Evolutionary conservation across 306 rosid genomes (phyloP).

Genomic region (Vigna trinervia): DNA sequence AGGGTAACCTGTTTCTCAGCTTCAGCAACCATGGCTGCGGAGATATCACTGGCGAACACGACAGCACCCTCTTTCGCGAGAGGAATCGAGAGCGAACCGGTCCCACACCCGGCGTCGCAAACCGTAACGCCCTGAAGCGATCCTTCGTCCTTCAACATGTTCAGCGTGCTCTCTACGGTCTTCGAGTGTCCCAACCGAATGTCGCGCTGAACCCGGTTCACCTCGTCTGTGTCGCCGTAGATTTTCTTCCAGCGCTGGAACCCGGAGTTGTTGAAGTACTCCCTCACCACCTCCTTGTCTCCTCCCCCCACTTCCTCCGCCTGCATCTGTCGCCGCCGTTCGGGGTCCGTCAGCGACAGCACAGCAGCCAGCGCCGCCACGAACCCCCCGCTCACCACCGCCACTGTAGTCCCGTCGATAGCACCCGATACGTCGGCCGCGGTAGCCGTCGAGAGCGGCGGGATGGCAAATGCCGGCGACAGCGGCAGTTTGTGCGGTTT

Average conservation of each 20-base stretch:
- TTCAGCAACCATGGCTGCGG: conserved; percentile 92
- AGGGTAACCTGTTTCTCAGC: conserved; percentile 72
- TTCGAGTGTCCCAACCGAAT: conserved; percentile 86
- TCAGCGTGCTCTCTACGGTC: conserved; percentile 77
- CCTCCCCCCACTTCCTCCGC: conserved; percentile 95
- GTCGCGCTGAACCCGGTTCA: conserved; percentile 81
- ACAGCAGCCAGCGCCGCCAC: conserved; percentile 77
- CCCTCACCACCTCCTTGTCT: conserved; percentile 92
- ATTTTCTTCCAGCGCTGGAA: conserved; percentile 97
- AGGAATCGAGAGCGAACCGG: conserved; percentile 89
- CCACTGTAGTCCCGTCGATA: conserved; percentile 72
- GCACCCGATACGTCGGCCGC: conserved; percentile 59
- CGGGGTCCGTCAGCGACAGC: conserved; percentile 81
- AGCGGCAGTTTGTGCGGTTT: conserved; percentile 42
- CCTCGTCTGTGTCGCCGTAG: conserved; percentile 91
- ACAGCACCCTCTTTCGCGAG: conserved; percentile 83
- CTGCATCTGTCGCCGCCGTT: conserved; percentile 72
- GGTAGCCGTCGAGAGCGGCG: conserved; percentile 64
- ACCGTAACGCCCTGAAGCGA: conserved; percentile 69
- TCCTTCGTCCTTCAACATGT: conserved; percentile 77
- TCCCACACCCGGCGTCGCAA: conserved; percentile 97
- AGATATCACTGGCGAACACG: conserved; percentile 77
- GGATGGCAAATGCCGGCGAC: conserved; percentile 58
- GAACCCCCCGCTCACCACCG: conserved; percentile 76
- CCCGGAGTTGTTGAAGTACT: conserved; percentile 89